Conservation (phyloP, 495 filamentous ascomycete species). For the Aspergillus baeticus region DNA sequence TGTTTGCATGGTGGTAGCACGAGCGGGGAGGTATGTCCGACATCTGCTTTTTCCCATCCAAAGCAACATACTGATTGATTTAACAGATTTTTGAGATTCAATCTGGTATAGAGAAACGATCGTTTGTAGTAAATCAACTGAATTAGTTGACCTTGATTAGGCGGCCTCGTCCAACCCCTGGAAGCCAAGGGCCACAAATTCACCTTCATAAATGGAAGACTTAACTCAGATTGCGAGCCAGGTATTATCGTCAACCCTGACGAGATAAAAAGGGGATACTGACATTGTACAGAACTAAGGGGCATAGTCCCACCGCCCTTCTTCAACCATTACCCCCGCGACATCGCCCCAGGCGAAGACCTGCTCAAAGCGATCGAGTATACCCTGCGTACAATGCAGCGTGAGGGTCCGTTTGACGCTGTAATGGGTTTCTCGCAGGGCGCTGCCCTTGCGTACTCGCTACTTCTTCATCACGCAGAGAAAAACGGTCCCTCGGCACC, state of each 20-base stretch:
- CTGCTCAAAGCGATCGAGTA: conserved; percentile 34
- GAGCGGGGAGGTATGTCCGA: conserved; percentile 1
- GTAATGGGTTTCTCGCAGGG: conserved; percentile 49
- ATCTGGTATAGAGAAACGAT: conserved; percentile 18
- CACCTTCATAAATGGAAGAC: conserved; percentile 33
- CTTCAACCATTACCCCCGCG: conserved; percentile 37
- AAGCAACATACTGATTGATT: conserved; percentile 12
- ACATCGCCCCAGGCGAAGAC: conserved; percentile 23
- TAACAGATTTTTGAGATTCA: conserved; percentile 44
- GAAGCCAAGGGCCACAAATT: conserved; percentile 34
- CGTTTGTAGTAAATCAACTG: neutral
- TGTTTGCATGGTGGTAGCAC: conserved; percentile 4
- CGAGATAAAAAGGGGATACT: neutral
- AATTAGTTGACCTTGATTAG: conserved; percentile 15
- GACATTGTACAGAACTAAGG: conserved; percentile 28
- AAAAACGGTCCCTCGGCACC: conserved; percentile 15
- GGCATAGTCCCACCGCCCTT: conserved; percentile 37
- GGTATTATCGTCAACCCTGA: conserved; percentile 20
- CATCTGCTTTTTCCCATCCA: conserved; percentile 50
- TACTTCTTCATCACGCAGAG: conserved; percentile 37
- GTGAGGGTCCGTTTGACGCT: conserved; percentile 45
- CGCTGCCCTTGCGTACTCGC: conserved; percentile 34
- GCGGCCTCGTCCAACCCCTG: conserved; percentile 33
- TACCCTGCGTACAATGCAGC: conserved; percentile 28
- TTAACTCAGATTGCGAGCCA: conserved; percentile 26